Conservation (phyloP, 495 filamentous ascomycete genomes). For the Letharia columbiana region DNA sequence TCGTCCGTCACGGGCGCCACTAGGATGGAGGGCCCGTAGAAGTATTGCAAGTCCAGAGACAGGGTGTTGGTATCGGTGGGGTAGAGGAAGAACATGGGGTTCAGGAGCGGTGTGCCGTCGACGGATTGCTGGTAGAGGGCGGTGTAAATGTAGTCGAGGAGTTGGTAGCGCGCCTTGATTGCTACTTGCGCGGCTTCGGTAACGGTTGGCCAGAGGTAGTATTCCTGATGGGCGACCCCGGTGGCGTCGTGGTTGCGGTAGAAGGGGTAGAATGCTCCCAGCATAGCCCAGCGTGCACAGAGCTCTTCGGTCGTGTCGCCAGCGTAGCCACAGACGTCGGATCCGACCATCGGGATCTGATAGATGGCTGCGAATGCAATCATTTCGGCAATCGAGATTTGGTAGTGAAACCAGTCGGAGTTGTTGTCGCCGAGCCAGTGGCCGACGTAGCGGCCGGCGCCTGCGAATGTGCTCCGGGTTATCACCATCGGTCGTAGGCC, state of each 20-base stretch:
- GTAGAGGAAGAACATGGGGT: conserved; percentile 65
- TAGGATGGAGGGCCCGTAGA: conserved; percentile 64
- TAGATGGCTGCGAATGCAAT: conserved; percentile 71
- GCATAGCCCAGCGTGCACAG: conserved; percentile 75
- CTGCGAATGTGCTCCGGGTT: conserved; percentile 76
- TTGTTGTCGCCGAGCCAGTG: conserved; percentile 88
- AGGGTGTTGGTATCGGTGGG: conserved; percentile 56
- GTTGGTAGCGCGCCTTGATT: conserved; percentile 65
- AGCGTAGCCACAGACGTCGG: conserved; percentile 74
- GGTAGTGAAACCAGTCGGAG: conserved; percentile 65
- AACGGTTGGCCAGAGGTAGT: conserved; percentile 64
- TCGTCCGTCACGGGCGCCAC: conserved; percentile 62
- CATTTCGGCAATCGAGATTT: conserved; percentile 56
- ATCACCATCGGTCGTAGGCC: conserved; percentile 65
- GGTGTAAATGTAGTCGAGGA: conserved; percentile 81
- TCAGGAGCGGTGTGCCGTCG: conserved; percentile 61
- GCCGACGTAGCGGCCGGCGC: conserved; percentile 67
- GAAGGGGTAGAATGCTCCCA: conserved; percentile 75
- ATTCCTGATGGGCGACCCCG: conserved; percentile 55
- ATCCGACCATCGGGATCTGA: conserved; percentile 79
- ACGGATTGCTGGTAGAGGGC: conserved; percentile 53
- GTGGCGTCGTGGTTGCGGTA: conserved; percentile 68
- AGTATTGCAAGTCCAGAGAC: conserved; percentile 58
- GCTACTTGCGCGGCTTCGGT: conserved; percentile 57
- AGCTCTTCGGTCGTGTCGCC: conserved; percentile 66